Percentiles rank a stretch among this genome's conserved stretches.
Conservation (phyloP, 2,329 filamentous ascomycete species). For the Alternaria novae-zelandiae region DNA sequence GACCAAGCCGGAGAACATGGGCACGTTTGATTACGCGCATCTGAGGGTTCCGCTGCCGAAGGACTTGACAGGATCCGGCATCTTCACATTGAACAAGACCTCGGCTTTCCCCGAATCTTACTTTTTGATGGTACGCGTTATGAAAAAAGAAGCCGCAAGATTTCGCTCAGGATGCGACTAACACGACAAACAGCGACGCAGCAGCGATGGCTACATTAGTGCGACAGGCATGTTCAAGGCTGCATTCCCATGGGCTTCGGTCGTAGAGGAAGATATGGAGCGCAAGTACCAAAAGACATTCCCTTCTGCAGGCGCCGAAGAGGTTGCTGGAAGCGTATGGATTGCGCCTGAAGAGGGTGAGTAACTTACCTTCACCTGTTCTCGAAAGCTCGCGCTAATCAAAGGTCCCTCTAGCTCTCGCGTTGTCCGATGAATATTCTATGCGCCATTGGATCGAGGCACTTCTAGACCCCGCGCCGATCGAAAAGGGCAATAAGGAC, state of each 20-base stretch:
- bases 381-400: constrained; percentile 20
- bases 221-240: constrained; percentile 94
- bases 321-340: constrained; percentile 97
- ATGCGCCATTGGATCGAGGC: constrained; percentile 88
- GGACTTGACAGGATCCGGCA: constrained; percentile 84
- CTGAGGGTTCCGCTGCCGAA: constrained; percentile 90
- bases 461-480: constrained; percentile 87
- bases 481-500: constrained; percentile 69
- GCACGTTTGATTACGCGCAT: constrained; percentile 94
- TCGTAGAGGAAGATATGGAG: constrained; percentile 75
- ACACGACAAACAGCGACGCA: constrained; percentile 67
- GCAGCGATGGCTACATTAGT: constrained; percentile 82
- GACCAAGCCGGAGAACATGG: constrained; percentile 74
- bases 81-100: constrained; percentile 76
- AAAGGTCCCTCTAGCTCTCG: constrained; percentile 67
- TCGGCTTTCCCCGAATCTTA: constrained; percentile 80
- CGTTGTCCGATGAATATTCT: constrained; percentile 84
- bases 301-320: constrained; percentile 80
- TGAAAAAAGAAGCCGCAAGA: constrained; percentile 4
- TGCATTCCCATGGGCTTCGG: constrained; percentile 79
- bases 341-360: constrained; percentile 77
- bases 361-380: constrained; percentile 9
- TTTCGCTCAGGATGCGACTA: constrained; percentile 29
- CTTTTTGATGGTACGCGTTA: constrained; percentile 79
- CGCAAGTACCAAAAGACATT: constrained; percentile 85